Evolutionary conservation across 1,139 yeast species (phyloP).

Genomic region (Kurtzmaniella quercitrusa): DNA sequence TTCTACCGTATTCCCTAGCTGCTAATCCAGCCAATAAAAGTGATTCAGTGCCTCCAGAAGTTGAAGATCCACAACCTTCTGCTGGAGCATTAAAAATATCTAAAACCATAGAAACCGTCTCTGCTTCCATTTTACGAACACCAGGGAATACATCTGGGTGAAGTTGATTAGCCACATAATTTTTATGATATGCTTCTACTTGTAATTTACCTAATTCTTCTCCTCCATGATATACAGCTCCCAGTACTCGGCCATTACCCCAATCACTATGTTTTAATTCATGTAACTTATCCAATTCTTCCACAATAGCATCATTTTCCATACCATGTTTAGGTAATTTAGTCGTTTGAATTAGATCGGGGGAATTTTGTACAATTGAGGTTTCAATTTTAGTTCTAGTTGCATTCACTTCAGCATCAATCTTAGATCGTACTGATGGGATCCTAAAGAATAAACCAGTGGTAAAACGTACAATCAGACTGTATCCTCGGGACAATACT

Average conservation of each 20-base stretch:
- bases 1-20: constrained; percentile 66
- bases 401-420: constrained; percentile 54
- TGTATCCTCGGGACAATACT: not conserved
- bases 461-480: constrained; percentile 10
- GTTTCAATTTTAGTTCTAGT: constrained; percentile 49
- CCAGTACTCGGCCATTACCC: constrained; percentile 82
- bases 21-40: constrained; percentile 79
- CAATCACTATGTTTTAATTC: constrained; percentile 67
- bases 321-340: constrained; percentile 58
- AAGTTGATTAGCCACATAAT: constrained; percentile 85
- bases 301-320: constrained; percentile 34
- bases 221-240: constrained; percentile 97
- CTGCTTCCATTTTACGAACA: constrained; percentile 93
- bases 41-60: constrained; percentile 98
- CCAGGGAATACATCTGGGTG: constrained; percentile 99
- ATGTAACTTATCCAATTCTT: constrained; percentile 47
- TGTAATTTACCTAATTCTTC: constrained; percentile 67
- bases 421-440: constrained; percentile 54
- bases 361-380: constrained; percentile 50
- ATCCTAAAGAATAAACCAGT: constrained; percentile 29
- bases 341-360: constrained; percentile 42
- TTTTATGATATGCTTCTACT: constrained; percentile 68
- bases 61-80: constrained; percentile 78
- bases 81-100: constrained; percentile 72
- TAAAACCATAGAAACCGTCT: constrained; percentile 88